Evolutionary conservation across 2,329 filamentous ascomycete genomes (phyloP).

Genomic region (Pseudohalonectria lignicola): DNA sequence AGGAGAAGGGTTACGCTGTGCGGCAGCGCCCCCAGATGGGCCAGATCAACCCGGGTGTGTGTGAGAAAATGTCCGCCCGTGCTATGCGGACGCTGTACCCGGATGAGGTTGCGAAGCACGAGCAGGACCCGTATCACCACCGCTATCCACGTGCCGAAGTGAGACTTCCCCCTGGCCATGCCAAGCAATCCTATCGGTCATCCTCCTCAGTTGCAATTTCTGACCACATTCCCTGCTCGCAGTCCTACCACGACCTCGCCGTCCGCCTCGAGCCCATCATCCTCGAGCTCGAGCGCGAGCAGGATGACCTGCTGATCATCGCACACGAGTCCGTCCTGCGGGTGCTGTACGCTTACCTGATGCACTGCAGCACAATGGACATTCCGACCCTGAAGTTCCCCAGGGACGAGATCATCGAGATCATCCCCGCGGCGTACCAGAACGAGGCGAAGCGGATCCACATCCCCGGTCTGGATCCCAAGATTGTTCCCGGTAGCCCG

Average conservation of each 20-base stretch:
- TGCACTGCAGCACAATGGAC: conserved; percentile 94
- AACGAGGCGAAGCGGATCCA: conserved; percentile 88
- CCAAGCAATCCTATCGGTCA: too few relatives aligned
- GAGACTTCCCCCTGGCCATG: conserved; percentile 13
- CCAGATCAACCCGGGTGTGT: conserved; percentile 92
- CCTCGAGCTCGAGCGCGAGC: conserved; percentile 89
- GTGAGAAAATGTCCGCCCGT: conserved; percentile 81
- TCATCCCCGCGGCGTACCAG: conserved; percentile 94
- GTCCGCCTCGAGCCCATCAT: conserved; percentile 97
- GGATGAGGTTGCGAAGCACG: conserved; percentile 86
- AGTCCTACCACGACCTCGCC: conserved; percentile 98
- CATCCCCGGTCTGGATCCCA: conserved; percentile 57
- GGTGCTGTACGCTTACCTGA: conserved; percentile 92
- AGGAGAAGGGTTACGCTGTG: conserved; percentile 70
- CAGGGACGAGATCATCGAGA: conserved; percentile 95
- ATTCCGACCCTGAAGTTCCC: conserved; percentile 92
- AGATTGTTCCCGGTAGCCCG: conserved; percentile 65
- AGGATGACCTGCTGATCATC: conserved; percentile 96
- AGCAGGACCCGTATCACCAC: conserved; percentile 92
- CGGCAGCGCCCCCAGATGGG: conserved; percentile 93
- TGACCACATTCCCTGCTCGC: conserved; percentile 4
- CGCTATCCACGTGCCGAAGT: conserved; percentile 91
- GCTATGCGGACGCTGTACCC: conserved; percentile 75
- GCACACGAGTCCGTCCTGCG: conserved; percentile 96
- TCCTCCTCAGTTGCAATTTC: too few relatives aligned